A percentile compares a stretch with the other conserved stretches of the same genome.
These are phyloP conservation scores for Ceratobasidium sp. DNA, from an alignment of 1,284 basidiomycete genomes.

Conservation along the genomic window DNA sequence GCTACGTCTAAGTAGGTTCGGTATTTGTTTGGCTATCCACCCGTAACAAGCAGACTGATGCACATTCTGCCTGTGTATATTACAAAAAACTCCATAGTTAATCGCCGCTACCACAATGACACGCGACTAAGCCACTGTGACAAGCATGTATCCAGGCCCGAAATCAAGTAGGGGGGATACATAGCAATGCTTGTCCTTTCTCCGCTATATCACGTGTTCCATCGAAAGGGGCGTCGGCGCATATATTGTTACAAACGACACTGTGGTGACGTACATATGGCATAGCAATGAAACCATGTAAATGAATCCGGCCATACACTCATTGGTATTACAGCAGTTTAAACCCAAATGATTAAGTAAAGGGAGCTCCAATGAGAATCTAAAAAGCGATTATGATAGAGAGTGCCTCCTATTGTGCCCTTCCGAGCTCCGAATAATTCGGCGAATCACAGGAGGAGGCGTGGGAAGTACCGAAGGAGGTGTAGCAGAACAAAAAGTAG, in stretches of 20 bases:
- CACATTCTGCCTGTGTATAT: too few species aligned
- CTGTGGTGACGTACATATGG: not conserved
- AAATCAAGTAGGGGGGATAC: too few species aligned
- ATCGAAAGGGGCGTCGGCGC: not conserved
- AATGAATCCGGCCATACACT: too few species aligned
- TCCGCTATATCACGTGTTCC: too few species aligned
- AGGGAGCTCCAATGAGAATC: not conserved
- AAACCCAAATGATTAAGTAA: not conserved
- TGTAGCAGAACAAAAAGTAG: slow-evolving; percentile 7
- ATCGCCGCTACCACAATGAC: too few species aligned
- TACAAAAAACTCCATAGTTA: too few species aligned
- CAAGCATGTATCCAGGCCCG: too few species aligned
- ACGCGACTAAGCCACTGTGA: too few species aligned
- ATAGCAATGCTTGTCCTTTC: too few species aligned
- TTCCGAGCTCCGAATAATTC: slow-evolving; percentile 38
- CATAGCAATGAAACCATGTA: too few species aligned
- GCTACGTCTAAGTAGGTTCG: not conserved
- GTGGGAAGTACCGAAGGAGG: slow-evolving; percentile 7
- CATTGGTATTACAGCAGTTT: slow-evolving; percentile 8
- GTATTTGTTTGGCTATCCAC: slow-evolving; percentile 4
- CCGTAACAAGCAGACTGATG: too few species aligned
- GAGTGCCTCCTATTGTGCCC: slow-evolving; percentile 44
- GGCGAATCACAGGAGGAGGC: slow-evolving; percentile 40
- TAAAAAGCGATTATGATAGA: slow-evolving; percentile 24
- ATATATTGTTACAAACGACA: slow-evolving; percentile 18